Evolutionary conservation across 352 stramenopile genomes (phyloP).

Genomic region (Pythium folliculosum): DNA sequence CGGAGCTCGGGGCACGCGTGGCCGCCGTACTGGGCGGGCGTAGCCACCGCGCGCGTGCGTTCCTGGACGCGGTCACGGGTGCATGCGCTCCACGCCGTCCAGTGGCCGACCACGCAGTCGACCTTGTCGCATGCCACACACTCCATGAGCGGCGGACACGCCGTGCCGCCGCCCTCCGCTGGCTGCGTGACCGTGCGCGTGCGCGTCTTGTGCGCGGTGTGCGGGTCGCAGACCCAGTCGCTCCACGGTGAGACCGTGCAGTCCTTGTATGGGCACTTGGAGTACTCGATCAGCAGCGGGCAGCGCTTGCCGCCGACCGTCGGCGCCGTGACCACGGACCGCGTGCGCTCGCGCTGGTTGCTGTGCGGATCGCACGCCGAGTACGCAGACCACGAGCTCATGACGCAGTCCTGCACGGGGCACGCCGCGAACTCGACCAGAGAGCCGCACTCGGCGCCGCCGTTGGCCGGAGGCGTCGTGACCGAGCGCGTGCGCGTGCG

Average conservation of each 20-base stretch:
- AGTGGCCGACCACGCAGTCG: constrained; percentile 34
- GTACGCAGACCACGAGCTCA: constrained; percentile 27
- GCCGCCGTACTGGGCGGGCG: constrained; percentile 40
- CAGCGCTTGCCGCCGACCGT: constrained; percentile 39
- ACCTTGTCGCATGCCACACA: constrained; percentile 41
- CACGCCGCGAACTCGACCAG: constrained; percentile 32
- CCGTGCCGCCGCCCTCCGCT: constrained; percentile 20
- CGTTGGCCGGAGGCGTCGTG: constrained; percentile 27
- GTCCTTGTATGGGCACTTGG: constrained; percentile 10
- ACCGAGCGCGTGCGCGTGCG: constrained; percentile 18
- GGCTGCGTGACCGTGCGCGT: constrained; percentile 23
- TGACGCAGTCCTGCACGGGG: constrained; percentile 29
- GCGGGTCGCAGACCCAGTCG: constrained; percentile 24
- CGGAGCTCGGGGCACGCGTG: constrained; percentile 28
- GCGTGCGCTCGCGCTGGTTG: constrained; percentile 18
- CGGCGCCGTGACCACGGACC: constrained; percentile 18
- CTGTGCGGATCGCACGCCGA: constrained; percentile 16
- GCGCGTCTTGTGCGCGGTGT: constrained; percentile 20
- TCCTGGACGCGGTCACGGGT: constrained; percentile 3
- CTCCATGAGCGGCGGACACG: constrained; percentile 36
- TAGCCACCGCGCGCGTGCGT: constrained; percentile 32
- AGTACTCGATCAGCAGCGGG: constrained; percentile 31
- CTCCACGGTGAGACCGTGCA: constrained; percentile 22
- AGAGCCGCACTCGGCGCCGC: constrained; percentile 33
- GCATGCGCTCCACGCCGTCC: constrained; percentile 17